Evolutionary conservation across 2,329 filamentous ascomycete species (phyloP).

Genomic region (Furcasterigmium furcatum): DNA sequence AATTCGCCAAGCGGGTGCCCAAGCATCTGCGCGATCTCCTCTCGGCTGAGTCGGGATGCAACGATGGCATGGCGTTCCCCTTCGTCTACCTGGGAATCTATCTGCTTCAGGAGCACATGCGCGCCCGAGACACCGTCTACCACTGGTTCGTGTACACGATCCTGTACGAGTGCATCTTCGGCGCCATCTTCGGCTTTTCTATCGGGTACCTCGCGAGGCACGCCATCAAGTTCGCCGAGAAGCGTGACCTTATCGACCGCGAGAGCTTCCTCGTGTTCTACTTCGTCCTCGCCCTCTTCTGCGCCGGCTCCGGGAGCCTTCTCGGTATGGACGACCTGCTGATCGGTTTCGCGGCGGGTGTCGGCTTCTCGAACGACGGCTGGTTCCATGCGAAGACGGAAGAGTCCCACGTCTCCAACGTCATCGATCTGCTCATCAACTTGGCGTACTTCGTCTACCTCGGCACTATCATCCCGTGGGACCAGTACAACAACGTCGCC

Average conservation of each 20-base stretch:
- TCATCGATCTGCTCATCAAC: slow-evolving; percentile 95
- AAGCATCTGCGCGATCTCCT: slow-evolving; percentile 95
- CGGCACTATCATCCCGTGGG: slow-evolving; percentile 95
- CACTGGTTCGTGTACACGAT: slow-evolving; percentile 90
- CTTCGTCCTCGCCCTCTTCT: slow-evolving; percentile 94
- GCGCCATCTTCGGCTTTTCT: slow-evolving; percentile 80
- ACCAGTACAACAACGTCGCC: slow-evolving; percentile 73
- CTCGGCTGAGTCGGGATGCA: slow-evolving; percentile 96
- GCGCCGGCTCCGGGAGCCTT: slow-evolving; percentile 87
- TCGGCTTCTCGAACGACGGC: slow-evolving; percentile 99
- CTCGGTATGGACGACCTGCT: slow-evolving; percentile 91
- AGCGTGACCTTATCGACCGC: slow-evolving; percentile 81
- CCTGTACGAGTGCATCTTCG: slow-evolving; percentile 94
- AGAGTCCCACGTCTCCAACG: slow-evolving; percentile 97
- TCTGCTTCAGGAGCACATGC: slow-evolving; percentile 74
- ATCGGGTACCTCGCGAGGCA: slow-evolving; percentile 90
- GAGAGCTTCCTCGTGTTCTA: slow-evolving; percentile 99
- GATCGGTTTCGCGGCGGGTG: slow-evolving; percentile 90
- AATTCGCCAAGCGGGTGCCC: slow-evolving; percentile 95
- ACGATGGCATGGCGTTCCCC: slow-evolving; percentile 99
- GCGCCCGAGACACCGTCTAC: slow-evolving; percentile 66
- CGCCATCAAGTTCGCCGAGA: slow-evolving; percentile 84
- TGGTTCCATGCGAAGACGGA: slow-evolving; percentile 99
- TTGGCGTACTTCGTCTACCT: slow-evolving; percentile 98
- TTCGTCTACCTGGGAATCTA: slow-evolving; percentile 94